Conservation (phyloP, 2,329 filamentous ascomycete genomes). For the Cladophialophora psammophila region DNA sequence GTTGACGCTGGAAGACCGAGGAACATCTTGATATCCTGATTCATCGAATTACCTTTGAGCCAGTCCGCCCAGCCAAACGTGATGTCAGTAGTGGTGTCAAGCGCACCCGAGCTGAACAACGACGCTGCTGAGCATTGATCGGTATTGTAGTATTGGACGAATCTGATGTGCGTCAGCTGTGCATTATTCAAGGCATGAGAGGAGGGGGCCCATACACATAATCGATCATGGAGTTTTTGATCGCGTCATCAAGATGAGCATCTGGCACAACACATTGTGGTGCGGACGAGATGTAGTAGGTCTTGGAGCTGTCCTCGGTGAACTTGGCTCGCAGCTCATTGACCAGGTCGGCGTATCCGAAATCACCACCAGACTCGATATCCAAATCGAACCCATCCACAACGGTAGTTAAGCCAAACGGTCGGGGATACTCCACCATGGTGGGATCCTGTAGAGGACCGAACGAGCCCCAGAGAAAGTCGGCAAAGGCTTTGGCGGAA, state of each 20-base stretch:
- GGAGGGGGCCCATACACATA: conserved; percentile 48
- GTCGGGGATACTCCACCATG: conserved; percentile 59
- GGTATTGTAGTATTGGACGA: conserved; percentile 65
- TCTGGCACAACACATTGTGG: conserved; percentile 75
- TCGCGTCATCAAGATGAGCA: conserved; percentile 54
- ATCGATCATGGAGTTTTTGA: conserved; percentile 57
- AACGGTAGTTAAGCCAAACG: conserved; percentile 67
- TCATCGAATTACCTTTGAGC: conserved; percentile 46
- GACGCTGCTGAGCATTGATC: conserved; percentile 56
- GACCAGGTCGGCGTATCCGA: conserved; percentile 69
- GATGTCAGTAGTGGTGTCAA: conserved; percentile 53
- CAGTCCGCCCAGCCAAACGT: conserved; percentile 52
- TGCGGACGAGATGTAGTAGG: conserved; percentile 68
- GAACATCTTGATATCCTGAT: conserved; percentile 59
- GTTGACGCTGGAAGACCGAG: conserved; percentile 58
- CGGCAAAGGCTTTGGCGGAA: conserved; percentile 64
- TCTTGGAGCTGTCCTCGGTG: conserved; percentile 53
- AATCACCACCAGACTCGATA: conserved; percentile 65
- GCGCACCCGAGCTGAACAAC: conserved; percentile 42
- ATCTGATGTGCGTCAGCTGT: conserved; percentile 40
- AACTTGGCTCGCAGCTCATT: conserved; percentile 66
- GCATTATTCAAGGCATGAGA: not conserved
- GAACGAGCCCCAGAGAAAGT: conserved; percentile 74
- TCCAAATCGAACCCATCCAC: conserved; percentile 82
- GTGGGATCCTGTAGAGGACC: conserved; percentile 59